Evolutionary conservation across 2,329 filamentous ascomycete species (phyloP), one percentile per base, ranked within the genome.

Genomic region (Scolecobasidium constrictum): DNA sequence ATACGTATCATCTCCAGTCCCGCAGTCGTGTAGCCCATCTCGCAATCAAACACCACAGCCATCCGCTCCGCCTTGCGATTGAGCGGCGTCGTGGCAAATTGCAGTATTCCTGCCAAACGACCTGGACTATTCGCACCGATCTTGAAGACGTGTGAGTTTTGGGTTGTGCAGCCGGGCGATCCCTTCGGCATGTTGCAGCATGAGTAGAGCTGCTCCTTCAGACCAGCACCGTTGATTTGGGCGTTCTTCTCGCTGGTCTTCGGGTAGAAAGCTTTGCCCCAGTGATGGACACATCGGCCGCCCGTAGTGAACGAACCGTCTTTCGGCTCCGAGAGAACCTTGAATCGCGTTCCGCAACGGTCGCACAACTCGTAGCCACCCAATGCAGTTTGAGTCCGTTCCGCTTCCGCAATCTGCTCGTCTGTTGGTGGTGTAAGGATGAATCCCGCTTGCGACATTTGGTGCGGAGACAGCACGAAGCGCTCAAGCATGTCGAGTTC

Each of bases 1-100:
- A 98, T 63, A 6, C 92, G 85, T 44, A 96, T 81, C 15, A 98
- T 72, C 59, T 98, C 92, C 49, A 96, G 67, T 0, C 93, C 92
- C 39, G 82, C 63, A 1, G 85, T 84, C 0, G 93, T 98, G 56
- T 94, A 96, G 4, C 85, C 86, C 92, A 98, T 98, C 58, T 98
- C 92, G 54, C 92, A 96, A 59, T 98, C 92, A 53, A 98, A 90
- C 49, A 79, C 83, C 9, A 96, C 78, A 2, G 83, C 85, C 26
- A 75, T 74, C 23, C 50, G 48, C 3, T 53, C 48, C 1, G 52
- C 55, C 11, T 63, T 53, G 1, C 66, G 58, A 50, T 86, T 87
- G 11, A 69, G 62, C 0, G 88, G 88, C 0, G 92, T 96, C 47
- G 76, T 63, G 44, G 77, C 73, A 58, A 93, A 98, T 40, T 90